phyloP scores from a whole-genome alignment of 2,329 filamentous ascomycete genomes.

The Aspergillus flavus region DNA sequence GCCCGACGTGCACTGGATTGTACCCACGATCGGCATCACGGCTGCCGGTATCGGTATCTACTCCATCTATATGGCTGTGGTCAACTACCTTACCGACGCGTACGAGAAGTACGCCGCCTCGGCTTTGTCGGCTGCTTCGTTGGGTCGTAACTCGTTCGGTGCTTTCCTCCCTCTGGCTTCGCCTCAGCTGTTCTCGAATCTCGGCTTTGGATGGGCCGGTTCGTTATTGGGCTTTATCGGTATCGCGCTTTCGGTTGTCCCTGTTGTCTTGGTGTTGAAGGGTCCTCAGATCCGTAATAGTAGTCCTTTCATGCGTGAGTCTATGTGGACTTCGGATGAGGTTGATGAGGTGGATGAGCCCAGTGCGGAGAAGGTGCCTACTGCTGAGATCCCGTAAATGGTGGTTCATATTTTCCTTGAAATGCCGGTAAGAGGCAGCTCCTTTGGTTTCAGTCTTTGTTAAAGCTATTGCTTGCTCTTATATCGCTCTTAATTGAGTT shows the following conservation, averaged over 20 bases:
- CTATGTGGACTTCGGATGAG: neutral
- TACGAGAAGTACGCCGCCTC: conserved; percentile 46
- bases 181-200: conserved; percentile 39
- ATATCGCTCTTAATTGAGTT: neutral
- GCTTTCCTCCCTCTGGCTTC: conserved; percentile 44
- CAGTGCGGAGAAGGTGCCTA: neutral
- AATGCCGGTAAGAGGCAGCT: neutral
- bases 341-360: neutral
- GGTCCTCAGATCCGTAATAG: neutral
- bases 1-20: conserved; percentile 19
- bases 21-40: conserved; percentile 22
- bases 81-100: conserved; percentile 49
- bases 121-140: conserved; percentile 46
- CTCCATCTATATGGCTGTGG: conserved; percentile 43
- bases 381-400: neutral
- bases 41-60: conserved; percentile 39
- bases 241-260: conserved; percentile 25
- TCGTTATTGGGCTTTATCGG: conserved; percentile 46
- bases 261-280: neutral
- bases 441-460: neutral
- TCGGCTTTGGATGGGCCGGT: conserved; percentile 40
- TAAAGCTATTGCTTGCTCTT: neutral
- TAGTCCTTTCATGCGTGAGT: neutral
- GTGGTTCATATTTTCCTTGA: neutral
- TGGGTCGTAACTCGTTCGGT: conserved; percentile 40